Percentiles rank a stretch among this genome's conserved stretches.
Conservation (phyloP, 2,329 filamentous ascomycete genomes). For the Cordyceps militaris region DNA sequence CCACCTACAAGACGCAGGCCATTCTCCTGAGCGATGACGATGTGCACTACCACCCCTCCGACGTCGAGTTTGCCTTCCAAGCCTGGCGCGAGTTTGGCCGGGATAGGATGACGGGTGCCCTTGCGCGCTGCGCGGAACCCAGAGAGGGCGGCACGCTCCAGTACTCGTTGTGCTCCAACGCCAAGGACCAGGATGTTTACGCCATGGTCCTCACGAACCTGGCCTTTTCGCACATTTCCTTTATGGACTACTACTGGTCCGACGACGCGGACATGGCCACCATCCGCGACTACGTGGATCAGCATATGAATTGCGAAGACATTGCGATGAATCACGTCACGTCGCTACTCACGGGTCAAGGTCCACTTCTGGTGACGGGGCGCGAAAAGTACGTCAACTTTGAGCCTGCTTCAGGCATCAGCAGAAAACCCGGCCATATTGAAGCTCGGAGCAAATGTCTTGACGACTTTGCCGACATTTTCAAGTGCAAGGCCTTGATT, state of each 20-base stretch:
- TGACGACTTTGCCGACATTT: slow-evolving; percentile 28
- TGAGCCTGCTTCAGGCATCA: slow-evolving; percentile 27
- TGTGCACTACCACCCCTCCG: slow-evolving; percentile 31
- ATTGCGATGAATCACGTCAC: slow-evolving; percentile 32
- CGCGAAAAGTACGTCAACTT: slow-evolving; percentile 26
- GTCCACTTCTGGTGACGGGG: slow-evolving; percentile 29
- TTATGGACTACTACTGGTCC: slow-evolving; percentile 33
- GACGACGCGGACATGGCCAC: slow-evolving; percentile 24
- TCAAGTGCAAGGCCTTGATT: slow-evolving; percentile 28
- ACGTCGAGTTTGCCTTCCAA: slow-evolving; percentile 35
- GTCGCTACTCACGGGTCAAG: slow-evolving; percentile 28
- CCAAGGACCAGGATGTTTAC: slow-evolving; percentile 23
- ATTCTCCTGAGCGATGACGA: slow-evolving; percentile 35
- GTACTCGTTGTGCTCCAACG: slow-evolving; percentile 27
- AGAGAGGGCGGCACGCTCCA: slow-evolving; percentile 22
- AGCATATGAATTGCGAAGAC: slow-evolving; percentile 34
- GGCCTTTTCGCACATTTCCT: slow-evolving; percentile 30
- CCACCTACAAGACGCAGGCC: slow-evolving; percentile 30
- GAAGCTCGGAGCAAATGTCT: slow-evolving; percentile 27
- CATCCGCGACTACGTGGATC: slow-evolving; percentile 31
- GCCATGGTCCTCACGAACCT: slow-evolving; percentile 32
- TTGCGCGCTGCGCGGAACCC: slow-evolving; percentile 27
- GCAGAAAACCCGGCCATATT: slow-evolving; percentile 27
- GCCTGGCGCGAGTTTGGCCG: slow-evolving; percentile 32
- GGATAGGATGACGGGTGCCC: slow-evolving; percentile 27